These are phyloP conservation scores for Clarireedia homoeocarpa DNA, from an alignment of 2,329 filamentous ascomycete species.

Conservation along the genomic window DNA sequence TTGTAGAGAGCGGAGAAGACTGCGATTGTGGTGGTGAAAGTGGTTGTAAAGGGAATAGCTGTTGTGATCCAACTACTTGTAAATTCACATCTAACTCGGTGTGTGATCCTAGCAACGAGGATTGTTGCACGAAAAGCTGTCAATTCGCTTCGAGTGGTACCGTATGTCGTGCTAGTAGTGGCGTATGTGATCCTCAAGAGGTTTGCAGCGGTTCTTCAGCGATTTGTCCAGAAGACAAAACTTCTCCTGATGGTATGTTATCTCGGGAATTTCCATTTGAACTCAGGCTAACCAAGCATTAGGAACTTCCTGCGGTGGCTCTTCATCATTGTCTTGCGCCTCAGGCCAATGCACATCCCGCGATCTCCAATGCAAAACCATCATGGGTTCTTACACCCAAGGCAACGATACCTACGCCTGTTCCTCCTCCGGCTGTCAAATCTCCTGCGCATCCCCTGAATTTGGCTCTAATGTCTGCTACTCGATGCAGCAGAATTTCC, in stretches of 20 bases:
- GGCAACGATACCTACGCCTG: slow-evolving; percentile 78
- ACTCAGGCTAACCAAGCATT: slow-evolving; percentile 11
- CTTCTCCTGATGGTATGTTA: slow-evolving; percentile 53
- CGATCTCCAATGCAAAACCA: slow-evolving; percentile 77
- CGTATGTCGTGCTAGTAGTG: slow-evolving; percentile 73
- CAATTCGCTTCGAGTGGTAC: slow-evolving; percentile 58
- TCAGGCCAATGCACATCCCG: slow-evolving; percentile 92
- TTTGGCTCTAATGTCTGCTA: slow-evolving; percentile 62
- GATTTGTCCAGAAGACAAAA: slow-evolving; percentile 66
- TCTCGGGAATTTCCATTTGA: neutral
- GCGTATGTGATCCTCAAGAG: slow-evolving; percentile 79
- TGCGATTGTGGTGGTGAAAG: slow-evolving; percentile 83
- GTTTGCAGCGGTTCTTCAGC: slow-evolving; percentile 66
- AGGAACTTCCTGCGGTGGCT: slow-evolving; percentile 57
- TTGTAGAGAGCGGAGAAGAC: slow-evolving; percentile 88
- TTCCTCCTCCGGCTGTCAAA: slow-evolving; percentile 60
- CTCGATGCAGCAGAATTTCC: slow-evolving; percentile 78
- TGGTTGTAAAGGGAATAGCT: slow-evolving; percentile 66
- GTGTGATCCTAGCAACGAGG: slow-evolving; percentile 76
- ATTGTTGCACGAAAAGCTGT: slow-evolving; percentile 65
- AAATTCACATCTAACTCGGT: slow-evolving; percentile 65
- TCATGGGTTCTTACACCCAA: slow-evolving; percentile 68
- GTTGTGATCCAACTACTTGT: slow-evolving; percentile 83
- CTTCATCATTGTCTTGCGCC: slow-evolving; percentile 59
- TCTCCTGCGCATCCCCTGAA: slow-evolving; percentile 65